Conservation (phyloP, 129 eudicot species). For the Rutidosis leptorrhynchoides region DNA sequence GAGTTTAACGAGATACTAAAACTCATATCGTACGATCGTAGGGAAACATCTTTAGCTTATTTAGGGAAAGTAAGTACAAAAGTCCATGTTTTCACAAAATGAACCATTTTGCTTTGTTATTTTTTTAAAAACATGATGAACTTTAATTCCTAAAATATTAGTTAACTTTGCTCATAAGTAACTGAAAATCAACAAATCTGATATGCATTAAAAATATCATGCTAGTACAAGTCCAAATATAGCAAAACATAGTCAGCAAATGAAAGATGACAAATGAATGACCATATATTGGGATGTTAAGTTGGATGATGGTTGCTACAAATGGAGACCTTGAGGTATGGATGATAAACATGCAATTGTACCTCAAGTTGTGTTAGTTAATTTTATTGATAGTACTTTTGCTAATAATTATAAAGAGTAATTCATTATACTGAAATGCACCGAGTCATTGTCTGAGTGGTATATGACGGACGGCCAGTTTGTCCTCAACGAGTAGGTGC, state of each 20-base stretch:
- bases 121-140: neutral
- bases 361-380: neutral
- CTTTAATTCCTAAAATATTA: neutral
- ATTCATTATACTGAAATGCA: too few relatives aligned
- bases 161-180: neutral
- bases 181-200: neutral
- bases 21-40: too few relatives aligned
- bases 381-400: neutral
- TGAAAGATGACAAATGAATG: conserved; percentile 18
- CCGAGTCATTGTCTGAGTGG: too few relatives aligned
- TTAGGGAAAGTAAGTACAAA: neutral
- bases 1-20: too few relatives aligned
- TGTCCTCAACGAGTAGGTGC: too few relatives aligned
- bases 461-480: too few relatives aligned
- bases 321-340: conserved; percentile 19
- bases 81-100: neutral
- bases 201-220: conserved; percentile 1
- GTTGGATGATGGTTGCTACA: conserved; percentile 10
- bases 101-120: neutral
- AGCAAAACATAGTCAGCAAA: conserved; percentile 20
- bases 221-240: conserved; percentile 18
- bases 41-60: neutral
- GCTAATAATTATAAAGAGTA: neutral
- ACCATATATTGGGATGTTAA: conserved; percentile 13
- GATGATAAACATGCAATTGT: conserved; percentile 15